These are phyloP conservation scores for Fusarium sp. DNA, from an alignment of 2,329 filamentous ascomycete species.

Conservation along the genomic window DNA sequence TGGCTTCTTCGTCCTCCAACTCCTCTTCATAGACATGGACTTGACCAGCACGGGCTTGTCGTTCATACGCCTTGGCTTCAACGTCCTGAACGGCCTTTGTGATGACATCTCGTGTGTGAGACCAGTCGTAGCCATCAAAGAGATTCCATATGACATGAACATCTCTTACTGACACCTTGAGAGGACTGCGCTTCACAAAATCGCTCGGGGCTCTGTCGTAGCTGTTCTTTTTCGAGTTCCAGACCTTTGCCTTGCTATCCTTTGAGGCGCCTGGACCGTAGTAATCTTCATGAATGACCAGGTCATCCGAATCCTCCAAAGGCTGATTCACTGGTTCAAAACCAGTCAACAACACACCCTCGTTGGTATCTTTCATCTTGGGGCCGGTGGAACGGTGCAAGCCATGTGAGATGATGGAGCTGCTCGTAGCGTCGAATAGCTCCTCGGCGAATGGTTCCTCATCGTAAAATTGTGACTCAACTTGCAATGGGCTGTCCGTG, in stretches of 20 bases:
- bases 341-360: conserved; percentile 52
- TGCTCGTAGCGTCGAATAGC: conserved; percentile 60
- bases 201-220: conserved; percentile 74
- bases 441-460: conserved; percentile 57
- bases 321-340: conserved; percentile 46
- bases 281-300: conserved; percentile 81
- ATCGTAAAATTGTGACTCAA: conserved; percentile 62
- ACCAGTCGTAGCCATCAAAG: conserved; percentile 98
- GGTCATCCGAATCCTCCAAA: conserved; percentile 67
- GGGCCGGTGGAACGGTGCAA: conserved; percentile 25
- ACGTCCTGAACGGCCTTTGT: conserved; percentile 89
- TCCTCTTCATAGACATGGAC: conserved; percentile 73
- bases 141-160: conserved; percentile 97
- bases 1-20: conserved; percentile 83
- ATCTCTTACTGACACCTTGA: conserved; percentile 83
- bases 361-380: conserved; percentile 52
- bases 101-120: conserved; percentile 85
- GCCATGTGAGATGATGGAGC: conserved; percentile 45
- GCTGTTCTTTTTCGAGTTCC: conserved; percentile 81
- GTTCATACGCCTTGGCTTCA: conserved; percentile 82
- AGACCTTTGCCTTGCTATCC: conserved; percentile 77
- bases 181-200: conserved; percentile 73
- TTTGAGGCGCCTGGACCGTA: conserved; percentile 72
- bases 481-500: conserved; percentile 52
- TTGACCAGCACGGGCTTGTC: conserved; percentile 68